Evolutionary conservation across 164 flowering plant genomes (phyloP).

Genomic region (Nelumbo lutea): DNA sequence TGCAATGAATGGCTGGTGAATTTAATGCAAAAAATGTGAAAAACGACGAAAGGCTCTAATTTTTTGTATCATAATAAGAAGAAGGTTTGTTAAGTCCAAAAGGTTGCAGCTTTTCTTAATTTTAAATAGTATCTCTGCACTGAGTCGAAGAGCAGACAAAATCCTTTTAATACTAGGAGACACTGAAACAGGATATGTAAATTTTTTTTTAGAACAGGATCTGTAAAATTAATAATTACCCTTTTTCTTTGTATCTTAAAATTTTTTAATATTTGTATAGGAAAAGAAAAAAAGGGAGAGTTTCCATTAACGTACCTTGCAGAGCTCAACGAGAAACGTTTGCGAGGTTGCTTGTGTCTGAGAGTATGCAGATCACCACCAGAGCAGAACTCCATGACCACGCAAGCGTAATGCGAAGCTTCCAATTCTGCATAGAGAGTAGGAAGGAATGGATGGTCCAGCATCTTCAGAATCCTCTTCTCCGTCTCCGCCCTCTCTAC

Average conservation of each 20-base stretch:
- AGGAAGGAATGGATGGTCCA: slow-evolving; percentile 82
- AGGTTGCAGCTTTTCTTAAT: background rate
- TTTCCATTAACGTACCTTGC: slow-evolving; percentile 49
- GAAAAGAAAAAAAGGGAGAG: background rate
- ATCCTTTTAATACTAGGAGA: background rate
- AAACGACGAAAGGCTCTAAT: too few species aligned
- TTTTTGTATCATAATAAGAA: too few species aligned
- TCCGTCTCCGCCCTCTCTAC: slow-evolving; percentile 60
- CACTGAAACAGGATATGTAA: background rate
- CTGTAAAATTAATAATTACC: background rate
- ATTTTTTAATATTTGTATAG: background rate
- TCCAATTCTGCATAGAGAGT: slow-evolving; percentile 67
- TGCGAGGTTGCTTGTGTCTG: slow-evolving; percentile 49
- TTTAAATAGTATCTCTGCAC: background rate
- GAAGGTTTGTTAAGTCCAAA: background rate
- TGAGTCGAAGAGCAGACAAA: background rate
- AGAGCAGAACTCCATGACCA: slow-evolving; percentile 84
- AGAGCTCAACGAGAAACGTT: slow-evolving; percentile 56
- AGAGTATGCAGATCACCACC: slow-evolving; percentile 82
- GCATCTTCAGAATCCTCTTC: slow-evolving; percentile 57
- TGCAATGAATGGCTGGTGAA: too few species aligned
- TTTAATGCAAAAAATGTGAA: too few species aligned
- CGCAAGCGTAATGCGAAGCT: slow-evolving; percentile 61
- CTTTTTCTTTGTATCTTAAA: too few species aligned
- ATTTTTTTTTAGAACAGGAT: background rate